A percentile compares a stretch with the other conserved stretches of the same genome.
These are phyloP conservation scores for Cutaneotrichosporon cutaneum DNA, from an alignment of 1,284 basidiomycete genomes.

Conservation along the genomic window DNA sequence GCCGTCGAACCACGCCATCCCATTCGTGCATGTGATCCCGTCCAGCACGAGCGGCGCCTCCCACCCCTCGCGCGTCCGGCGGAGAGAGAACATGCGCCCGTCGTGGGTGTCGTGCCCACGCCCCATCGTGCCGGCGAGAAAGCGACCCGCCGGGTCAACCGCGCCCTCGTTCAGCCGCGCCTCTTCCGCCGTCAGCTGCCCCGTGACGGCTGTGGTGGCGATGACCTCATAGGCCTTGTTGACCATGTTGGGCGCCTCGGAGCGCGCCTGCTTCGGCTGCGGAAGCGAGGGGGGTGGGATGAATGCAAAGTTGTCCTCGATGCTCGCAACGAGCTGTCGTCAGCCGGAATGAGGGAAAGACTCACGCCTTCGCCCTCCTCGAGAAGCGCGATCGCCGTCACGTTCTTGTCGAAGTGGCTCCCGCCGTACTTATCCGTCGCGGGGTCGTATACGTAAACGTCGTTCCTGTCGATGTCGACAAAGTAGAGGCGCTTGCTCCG, in stretches of 20 bases:
- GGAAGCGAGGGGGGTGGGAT: slow-evolving; percentile 24
- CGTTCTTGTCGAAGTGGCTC: slow-evolving; percentile 27
- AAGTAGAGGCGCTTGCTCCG: slow-evolving; percentile 26
- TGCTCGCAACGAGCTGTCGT: slow-evolving; percentile 25
- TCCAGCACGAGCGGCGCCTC: slow-evolving; percentile 20
- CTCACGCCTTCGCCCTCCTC: slow-evolving; percentile 26
- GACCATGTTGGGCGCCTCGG: background rate
- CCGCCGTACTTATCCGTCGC: slow-evolving; percentile 21
- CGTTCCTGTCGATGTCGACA: slow-evolving; percentile 32
- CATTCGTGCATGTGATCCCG: slow-evolving; percentile 30
- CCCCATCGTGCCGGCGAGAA: slow-evolving; percentile 32
- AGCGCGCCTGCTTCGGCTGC: slow-evolving; percentile 17
- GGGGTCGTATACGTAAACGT: slow-evolving; percentile 29
- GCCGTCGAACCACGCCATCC: slow-evolving; percentile 30
- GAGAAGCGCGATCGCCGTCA: slow-evolving; percentile 19
- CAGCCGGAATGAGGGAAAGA: background rate
- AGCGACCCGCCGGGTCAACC: slow-evolving; percentile 28
- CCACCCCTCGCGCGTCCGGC: background rate
- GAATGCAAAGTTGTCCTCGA: slow-evolving; percentile 22
- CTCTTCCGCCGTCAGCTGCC: slow-evolving; percentile 10
- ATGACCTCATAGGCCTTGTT: slow-evolving; percentile 1
- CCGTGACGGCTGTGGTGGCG: background rate
- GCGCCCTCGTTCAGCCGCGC: slow-evolving; percentile 32
- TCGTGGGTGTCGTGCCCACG: slow-evolving; percentile 3
- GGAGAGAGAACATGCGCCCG: slow-evolving; percentile 22